Base-by-base conservation (phyloP, 2,329 filamentous ascomycete genomes). In the Hypoxylon sp. region DNA sequence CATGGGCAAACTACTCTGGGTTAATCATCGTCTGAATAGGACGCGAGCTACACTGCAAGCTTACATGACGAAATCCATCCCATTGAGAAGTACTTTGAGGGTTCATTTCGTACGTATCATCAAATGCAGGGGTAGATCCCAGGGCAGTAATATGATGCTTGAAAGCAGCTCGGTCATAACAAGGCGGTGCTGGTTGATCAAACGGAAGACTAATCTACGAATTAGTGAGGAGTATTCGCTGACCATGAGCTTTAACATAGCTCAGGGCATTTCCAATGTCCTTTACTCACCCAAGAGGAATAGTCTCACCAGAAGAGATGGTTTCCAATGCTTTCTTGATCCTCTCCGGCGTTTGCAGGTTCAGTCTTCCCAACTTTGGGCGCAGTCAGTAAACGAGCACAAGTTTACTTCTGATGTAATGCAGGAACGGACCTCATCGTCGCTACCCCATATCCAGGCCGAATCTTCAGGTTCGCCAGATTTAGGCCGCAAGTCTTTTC, bases 21-120 rank as follows among this genome's bases (percentile, higher is more conserved):
- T 63, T 41, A 63, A 30, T 43, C 11, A 32, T 21, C 14, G 2
- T 14, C 5, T 14, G n/a, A 5, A 6, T 21, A 5, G 27, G 9
- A 4, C 1, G 32, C 12, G 5, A 23, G 25, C 8, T 21, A 21
- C 5, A 11, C 4, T 25, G n/a, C 5, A n/a, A 50, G 30, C 65
- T 63, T 19, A 63, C 65, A 52, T 69, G 67, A 14, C 67, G 67
- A 12, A 69, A 67, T 1, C 67, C 67, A 21, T 69, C 67, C 67
- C 67, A 69, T 25, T 69, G 67, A 12, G 63, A 67, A 37, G 63
- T 66, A 11, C 60, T 67, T 30, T 69, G 67, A 2, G 67, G 63
- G 23, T 69, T 67, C 53, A 69, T 63, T 1, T 67, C 67, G 34
- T 69, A 69, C 19, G 21, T 23, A 34, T 69, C 67, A 14, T 69